Evolutionary conservation across 805 yeast genomes (phyloP).

Genomic region (Millerozyma miso): DNA sequence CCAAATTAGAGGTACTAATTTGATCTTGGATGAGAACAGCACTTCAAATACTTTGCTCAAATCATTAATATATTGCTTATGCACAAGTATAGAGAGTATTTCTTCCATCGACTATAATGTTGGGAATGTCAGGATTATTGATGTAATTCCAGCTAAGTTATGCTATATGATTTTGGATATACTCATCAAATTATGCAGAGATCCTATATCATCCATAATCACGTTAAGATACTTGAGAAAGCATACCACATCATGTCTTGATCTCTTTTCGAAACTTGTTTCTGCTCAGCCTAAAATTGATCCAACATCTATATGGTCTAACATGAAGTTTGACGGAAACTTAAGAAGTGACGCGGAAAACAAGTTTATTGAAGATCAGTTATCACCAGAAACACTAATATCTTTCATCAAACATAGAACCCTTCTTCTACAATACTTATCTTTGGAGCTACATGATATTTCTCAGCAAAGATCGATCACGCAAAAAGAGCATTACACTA

Average conservation of each 20-base stretch:
- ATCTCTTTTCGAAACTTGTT: slow-evolving; percentile 51
- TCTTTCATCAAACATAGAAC: slow-evolving; percentile 61
- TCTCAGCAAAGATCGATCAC: slow-evolving; percentile 41
- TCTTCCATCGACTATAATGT: slow-evolving; percentile 31
- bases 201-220: slow-evolving; percentile 48
- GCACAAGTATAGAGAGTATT: slow-evolving; percentile 42
- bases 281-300: slow-evolving; percentile 53
- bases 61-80: slow-evolving; percentile 48
- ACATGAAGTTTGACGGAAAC: slow-evolving; percentile 40
- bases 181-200: slow-evolving; percentile 56
- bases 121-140: slow-evolving; percentile 34
- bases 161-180: slow-evolving; percentile 58
- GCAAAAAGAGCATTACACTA: slow-evolving; percentile 48
- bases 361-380: slow-evolving; percentile 27
- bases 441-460: slow-evolving; percentile 67
- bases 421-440: slow-evolving; percentile 57
- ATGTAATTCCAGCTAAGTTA: slow-evolving; percentile 54
- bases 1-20: slow-evolving; percentile 41
- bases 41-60: slow-evolving; percentile 54
- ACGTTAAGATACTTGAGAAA: slow-evolving; percentile 52
- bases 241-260: slow-evolving; percentile 14
- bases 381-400: slow-evolving; percentile 49
- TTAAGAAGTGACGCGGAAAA: slow-evolving; percentile 26
- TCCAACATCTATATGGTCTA: slow-evolving; percentile 51
- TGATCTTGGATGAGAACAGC: slow-evolving; percentile 57